phyloP scores from a whole-genome alignment of 1,139 yeast genomes.

The Candida gigantensis region DNA sequence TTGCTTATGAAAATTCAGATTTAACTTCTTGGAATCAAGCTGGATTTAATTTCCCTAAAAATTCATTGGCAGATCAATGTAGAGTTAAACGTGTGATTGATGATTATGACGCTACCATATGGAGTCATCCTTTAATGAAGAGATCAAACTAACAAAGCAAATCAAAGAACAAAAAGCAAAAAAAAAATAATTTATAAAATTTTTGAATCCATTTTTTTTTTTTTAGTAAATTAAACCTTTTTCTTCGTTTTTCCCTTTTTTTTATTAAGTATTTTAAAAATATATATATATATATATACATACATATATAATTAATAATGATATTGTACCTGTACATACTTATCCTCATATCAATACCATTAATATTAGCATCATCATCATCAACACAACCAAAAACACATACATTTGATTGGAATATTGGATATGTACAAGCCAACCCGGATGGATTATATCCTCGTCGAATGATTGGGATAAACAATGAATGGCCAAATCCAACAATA shows the following conservation, averaged over 20 bases:
- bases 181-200: background rate
- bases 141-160: too few species aligned
- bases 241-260: background rate
- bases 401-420: constrained; percentile 69
- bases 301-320: background rate
- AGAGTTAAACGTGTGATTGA: constrained; percentile 3
- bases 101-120: background rate
- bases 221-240: background rate
- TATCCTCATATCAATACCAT: constrained; percentile 1
- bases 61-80: constrained; percentile 22
- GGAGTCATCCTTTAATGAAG: constrained; percentile 2
- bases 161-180: too few species aligned
- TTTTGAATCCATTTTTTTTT: background rate
- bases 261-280: background rate
- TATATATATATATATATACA: constrained; percentile 1
- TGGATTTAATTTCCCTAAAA: constrained; percentile 26
- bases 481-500: constrained; percentile 84
- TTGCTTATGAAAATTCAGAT: constrained; percentile 26
- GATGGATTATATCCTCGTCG: constrained; percentile 70
- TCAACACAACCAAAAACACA: constrained; percentile 54
- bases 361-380: constrained; percentile 10
- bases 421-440: constrained; percentile 71
- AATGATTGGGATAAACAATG: constrained; percentile 77
- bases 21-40: constrained; percentile 28
- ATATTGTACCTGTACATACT: background rate